Evolutionary conservation across 2,329 filamentous ascomycete genomes (phyloP).

Genomic region (Falciphora oryzae): DNA sequence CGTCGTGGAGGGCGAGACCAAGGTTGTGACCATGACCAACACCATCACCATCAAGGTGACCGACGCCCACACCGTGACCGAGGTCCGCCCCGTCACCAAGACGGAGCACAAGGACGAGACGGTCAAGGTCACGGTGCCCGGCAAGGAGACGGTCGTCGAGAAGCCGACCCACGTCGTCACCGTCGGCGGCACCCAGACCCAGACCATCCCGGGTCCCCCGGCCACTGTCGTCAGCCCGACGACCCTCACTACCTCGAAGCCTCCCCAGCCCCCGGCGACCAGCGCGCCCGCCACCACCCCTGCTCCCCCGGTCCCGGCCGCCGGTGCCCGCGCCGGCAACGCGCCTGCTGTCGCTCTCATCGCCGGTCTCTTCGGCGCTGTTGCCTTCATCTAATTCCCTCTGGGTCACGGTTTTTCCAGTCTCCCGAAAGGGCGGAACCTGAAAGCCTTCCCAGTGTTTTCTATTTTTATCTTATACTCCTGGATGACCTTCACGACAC

Average conservation of each 20-base stretch:
- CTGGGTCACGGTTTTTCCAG: neutral
- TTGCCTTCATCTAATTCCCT: slow-evolving; percentile 29
- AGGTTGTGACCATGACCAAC: slow-evolving; percentile 35
- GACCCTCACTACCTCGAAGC: slow-evolving; percentile 17
- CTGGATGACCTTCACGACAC: slow-evolving; percentile 2
- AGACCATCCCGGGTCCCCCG: slow-evolving; percentile 20
- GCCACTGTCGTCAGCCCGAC: slow-evolving; percentile 25
- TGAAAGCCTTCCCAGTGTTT: too few species aligned
- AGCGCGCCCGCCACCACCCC: slow-evolving; percentile 14
- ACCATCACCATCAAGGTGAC: slow-evolving; percentile 35
- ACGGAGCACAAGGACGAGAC: slow-evolving; percentile 35
- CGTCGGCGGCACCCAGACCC: slow-evolving; percentile 26
- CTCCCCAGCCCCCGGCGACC: slow-evolving; percentile 11
- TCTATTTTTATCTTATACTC: neutral
- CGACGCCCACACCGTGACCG: slow-evolving; percentile 29
- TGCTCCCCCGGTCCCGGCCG: slow-evolving; percentile 20
- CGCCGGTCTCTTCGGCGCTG: slow-evolving; percentile 31
- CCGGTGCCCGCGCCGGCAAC: slow-evolving; percentile 25
- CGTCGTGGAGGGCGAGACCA: slow-evolving; percentile 33
- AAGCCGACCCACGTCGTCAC: slow-evolving; percentile 27
- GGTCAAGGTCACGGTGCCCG: slow-evolving; percentile 30
- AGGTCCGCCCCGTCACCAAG: slow-evolving; percentile 35
- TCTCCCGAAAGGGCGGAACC: neutral
- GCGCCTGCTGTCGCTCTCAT: slow-evolving; percentile 28
- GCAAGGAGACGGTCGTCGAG: slow-evolving; percentile 27